phyloP scores from a whole-genome alignment of 345 rosid genomes.

The Linum tenue region DNA sequence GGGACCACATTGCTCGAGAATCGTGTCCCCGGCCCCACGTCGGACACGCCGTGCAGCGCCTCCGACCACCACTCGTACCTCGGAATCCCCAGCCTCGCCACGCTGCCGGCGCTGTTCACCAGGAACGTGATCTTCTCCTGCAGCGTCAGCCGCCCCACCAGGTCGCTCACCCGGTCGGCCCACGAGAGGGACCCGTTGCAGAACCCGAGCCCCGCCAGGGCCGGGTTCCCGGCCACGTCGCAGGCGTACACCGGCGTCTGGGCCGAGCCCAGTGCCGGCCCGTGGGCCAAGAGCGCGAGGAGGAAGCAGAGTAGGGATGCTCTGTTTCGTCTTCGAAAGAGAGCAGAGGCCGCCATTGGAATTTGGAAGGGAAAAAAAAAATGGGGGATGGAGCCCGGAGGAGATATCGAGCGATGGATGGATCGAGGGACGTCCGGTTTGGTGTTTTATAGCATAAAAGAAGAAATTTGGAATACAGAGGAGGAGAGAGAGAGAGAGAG shows the following conservation, averaged over 20 bases:
- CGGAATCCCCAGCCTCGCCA: slow-evolving; percentile 70
- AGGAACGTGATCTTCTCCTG: slow-evolving; percentile 63
- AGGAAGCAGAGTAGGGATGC: neutral
- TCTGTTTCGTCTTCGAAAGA: neutral
- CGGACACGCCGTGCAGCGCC: slow-evolving; percentile 91
- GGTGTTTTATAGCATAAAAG: neutral
- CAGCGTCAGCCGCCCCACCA: slow-evolving; percentile 62
- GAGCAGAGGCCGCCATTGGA: neutral
- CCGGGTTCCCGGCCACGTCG: slow-evolving; percentile 39
- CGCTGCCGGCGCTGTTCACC: slow-evolving; percentile 44
- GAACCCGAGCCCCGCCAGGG: slow-evolving; percentile 43
- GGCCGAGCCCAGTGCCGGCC: neutral
- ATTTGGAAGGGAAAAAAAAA: no score
- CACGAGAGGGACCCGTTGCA: slow-evolving; percentile 38
- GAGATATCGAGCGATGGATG: neutral
- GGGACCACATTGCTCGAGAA: slow-evolving; percentile 49
- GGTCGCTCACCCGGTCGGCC: slow-evolving; percentile 55
- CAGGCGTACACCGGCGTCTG: slow-evolving; percentile 59
- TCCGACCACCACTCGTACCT: slow-evolving; percentile 95
- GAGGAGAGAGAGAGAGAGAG: neutral
- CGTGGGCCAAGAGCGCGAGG: neutral
- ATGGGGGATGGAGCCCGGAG: neutral
- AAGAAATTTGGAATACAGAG: no score
- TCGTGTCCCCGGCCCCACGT: slow-evolving; percentile 63
- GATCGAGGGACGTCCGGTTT: neutral